Evolutionary conservation across 768 basidiomycete genomes (phyloP).

Genomic region (Russula ochroleuca): DNA sequence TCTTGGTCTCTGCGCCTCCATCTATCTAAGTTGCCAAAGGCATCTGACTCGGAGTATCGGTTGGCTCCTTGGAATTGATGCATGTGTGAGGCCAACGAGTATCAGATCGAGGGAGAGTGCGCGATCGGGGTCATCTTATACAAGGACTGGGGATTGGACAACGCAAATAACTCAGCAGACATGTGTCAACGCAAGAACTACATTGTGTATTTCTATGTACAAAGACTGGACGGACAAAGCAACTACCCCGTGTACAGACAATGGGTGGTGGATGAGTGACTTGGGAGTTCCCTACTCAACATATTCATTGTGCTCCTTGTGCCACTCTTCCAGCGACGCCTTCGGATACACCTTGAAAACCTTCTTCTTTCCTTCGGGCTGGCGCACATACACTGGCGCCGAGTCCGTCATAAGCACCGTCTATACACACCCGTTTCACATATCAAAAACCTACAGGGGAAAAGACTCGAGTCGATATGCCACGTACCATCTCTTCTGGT

Average conservation of each 20-base stretch:
- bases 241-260: not conserved
- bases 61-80: no score
- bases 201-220: not conserved
- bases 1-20: no score
- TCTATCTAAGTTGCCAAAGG: no score
- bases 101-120: no score
- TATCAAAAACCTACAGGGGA: not conserved
- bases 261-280: not conserved
- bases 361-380: slow-evolving; percentile 56
- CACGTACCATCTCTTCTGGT: slow-evolving; percentile 49
- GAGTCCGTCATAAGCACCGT: slow-evolving; percentile 34
- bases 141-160: no score
- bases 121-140: no score
- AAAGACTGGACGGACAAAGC: not conserved
- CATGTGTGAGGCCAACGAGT: no score
- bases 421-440: not conserved
- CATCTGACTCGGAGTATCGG: no score
- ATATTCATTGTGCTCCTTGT: slow-evolving; percentile 48
- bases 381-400: slow-evolving; percentile 56
- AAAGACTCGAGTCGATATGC: not conserved
- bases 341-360: slow-evolving; percentile 43
- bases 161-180: not conserved
- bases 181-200: not conserved
- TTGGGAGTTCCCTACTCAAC: slow-evolving; percentile 25
- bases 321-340: slow-evolving; percentile 55